Conservation (phyloP, 2,329 filamentous ascomycete species). For the Rachicladosporium sp. region DNA sequence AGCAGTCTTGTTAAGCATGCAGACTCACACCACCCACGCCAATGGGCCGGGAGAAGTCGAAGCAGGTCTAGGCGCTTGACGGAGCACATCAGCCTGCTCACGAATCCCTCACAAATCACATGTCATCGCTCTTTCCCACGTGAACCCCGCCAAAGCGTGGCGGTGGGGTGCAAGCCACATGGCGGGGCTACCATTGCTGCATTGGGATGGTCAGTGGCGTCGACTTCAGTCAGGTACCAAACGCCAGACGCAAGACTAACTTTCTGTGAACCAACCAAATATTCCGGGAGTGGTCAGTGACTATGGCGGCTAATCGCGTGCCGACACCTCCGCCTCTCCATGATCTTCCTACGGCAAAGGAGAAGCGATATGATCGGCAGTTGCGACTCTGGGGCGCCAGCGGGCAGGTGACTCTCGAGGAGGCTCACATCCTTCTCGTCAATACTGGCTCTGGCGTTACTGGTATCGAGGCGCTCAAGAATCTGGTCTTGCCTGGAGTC, state of each 20-base stretch:
- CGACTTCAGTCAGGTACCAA: background rate
- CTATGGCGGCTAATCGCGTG: conserved; percentile 10
- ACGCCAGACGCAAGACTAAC: background rate
- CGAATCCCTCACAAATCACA: too few relatives aligned
- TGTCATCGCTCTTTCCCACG: too few relatives aligned
- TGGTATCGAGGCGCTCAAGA: conserved; percentile 87
- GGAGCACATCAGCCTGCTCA: too few relatives aligned
- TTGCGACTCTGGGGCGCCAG: conserved; percentile 88
- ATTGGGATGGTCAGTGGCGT: too few relatives aligned
- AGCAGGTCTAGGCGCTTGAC: too few relatives aligned
- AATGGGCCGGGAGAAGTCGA: too few relatives aligned
- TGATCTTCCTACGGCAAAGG: conserved; percentile 43
- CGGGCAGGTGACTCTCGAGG: conserved; percentile 80
- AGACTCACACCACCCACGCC: too few relatives aligned
- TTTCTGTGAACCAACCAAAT: too few relatives aligned
- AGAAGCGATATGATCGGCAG: conserved; percentile 78
- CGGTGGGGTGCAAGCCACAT: too few relatives aligned
- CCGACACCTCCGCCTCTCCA: conserved; percentile 34
- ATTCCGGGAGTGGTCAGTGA: background rate
- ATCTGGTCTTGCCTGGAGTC: conserved; percentile 86
- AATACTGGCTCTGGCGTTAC: conserved; percentile 80
- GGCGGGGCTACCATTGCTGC: too few relatives aligned
- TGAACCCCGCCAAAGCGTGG: too few relatives aligned
- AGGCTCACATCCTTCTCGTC: conserved; percentile 79
- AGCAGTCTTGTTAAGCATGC: too few relatives aligned